Evolutionary conservation across 108 stramenopile genomes (phyloP), one percentile per base, ranked within the genome.

Genomic region (Mayamaea pseudoterrestris): DNA sequence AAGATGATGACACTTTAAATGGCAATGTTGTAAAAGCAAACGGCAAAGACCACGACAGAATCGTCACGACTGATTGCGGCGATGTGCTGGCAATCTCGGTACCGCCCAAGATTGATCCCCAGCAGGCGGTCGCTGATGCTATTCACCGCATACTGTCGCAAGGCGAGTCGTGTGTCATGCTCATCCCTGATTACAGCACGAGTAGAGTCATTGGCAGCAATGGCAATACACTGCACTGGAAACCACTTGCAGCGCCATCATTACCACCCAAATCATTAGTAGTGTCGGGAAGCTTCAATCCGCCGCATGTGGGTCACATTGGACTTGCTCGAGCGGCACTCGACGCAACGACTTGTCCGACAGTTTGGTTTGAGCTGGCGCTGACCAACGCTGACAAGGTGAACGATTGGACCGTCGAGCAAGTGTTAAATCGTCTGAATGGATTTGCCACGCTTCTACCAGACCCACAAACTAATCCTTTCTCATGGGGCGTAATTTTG

Each of bases 241-340:
- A n/a, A n/a, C n/a, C n/a, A n/a, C 36, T 75, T 3, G 47, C 20
- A 23, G 20, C 61, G 27, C 51, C 74, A 16, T 64, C 66, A 5
- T 42, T 83, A 1, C 69, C 82, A 13, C 50, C 50, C 2, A 64
- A 70, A 45, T 47, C 67, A 14, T 44, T 93, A n/a, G 57, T 94
- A 26, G 69, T 89, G 18, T 86, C 88, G 6, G 93, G 93, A 34
- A 84, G 82, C 53, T 94, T 87, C 50, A 87, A 90, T 65, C 93
- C 93, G 17, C 78, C 85, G 18, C 93, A 94, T 56, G 42, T 50
- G 26, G 93, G 90, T 29, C 93, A 94, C 60, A 46, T 75, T 18
- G 36, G 50, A 24, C 53, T 94, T 35, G 87, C 80, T 11, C 54
- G 67, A 43, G 89, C 87, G 5, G 82, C 89, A 6, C 58, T 69